A percentile compares a stretch with the other conserved stretches of the same genome.
Conservation (phyloP, 768 basidiomycete genomes). For the Mycena indigotica region DNA sequence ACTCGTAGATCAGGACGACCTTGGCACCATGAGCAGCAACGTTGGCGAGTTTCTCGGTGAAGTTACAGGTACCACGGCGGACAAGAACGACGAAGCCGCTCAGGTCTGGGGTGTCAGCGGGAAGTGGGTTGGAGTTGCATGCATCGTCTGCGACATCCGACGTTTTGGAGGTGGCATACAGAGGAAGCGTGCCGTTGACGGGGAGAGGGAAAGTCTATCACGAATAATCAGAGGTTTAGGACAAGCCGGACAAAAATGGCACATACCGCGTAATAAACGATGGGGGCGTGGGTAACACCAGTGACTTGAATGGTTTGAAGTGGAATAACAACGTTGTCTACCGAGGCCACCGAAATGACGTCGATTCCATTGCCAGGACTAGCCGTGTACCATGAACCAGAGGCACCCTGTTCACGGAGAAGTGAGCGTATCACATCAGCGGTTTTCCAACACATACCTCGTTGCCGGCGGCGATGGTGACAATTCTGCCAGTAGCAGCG, state of each 20-base stretch:
- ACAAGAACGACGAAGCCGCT: slow-evolving; percentile 56
- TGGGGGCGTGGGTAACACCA: slow-evolving; percentile 48
- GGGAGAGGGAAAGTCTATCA: slow-evolving; percentile 44
- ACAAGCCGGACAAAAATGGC: not conserved
- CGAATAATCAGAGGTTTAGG: not conserved
- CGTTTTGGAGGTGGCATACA: slow-evolving; percentile 63
- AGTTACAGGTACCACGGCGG: slow-evolving; percentile 59
- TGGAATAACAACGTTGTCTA: slow-evolving; percentile 61
- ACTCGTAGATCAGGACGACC: slow-evolving; percentile 58
- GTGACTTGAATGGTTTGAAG: slow-evolving; percentile 57
- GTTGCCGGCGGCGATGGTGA: slow-evolving; percentile 67
- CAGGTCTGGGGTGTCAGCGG: slow-evolving; percentile 56
- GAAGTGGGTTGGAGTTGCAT: slow-evolving; percentile 61
- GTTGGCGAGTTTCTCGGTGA: slow-evolving; percentile 57
- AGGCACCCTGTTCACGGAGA: slow-evolving; percentile 39
- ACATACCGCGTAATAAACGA: slow-evolving; percentile 51
- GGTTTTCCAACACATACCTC: slow-evolving; percentile 28
- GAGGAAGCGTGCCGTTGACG: slow-evolving; percentile 47
- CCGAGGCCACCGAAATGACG: slow-evolving; percentile 58
- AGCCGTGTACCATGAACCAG: slow-evolving; percentile 65
- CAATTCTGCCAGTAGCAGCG: slow-evolving; percentile 56
- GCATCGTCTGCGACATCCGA: slow-evolving; percentile 57
- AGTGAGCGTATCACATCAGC: not conserved
- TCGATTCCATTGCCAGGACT: slow-evolving; percentile 54
- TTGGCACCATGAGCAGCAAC: slow-evolving; percentile 55